Evolutionary conservation across 2,329 filamentous ascomycete species (phyloP).

Genomic region (Rugonectria rugulosa): DNA sequence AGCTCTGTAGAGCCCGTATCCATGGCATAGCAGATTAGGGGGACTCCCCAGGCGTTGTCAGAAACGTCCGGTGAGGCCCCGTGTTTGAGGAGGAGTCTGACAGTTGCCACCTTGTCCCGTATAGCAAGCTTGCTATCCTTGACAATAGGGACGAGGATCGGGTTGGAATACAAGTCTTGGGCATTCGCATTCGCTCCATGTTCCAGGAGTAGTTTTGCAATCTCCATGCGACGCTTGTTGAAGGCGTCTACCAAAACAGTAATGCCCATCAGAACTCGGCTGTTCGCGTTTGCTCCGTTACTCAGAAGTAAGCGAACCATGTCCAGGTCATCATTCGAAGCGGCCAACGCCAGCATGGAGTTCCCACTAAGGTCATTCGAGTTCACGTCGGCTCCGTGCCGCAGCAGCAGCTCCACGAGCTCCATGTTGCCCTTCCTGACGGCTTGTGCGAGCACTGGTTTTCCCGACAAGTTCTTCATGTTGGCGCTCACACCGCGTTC

Average conservation of each 20-base stretch:
- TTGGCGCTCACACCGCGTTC: slow-evolving; percentile 42
- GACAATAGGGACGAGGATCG: slow-evolving; percentile 42
- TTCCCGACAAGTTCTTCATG: slow-evolving; percentile 35
- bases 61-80: slow-evolving; percentile 43
- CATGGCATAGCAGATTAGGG: slow-evolving; percentile 37
- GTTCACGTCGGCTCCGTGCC: slow-evolving; percentile 46
- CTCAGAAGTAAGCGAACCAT: slow-evolving; percentile 45
- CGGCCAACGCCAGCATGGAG: slow-evolving; percentile 41
- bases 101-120: slow-evolving; percentile 36
- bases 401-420: slow-evolving; percentile 40
- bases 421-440: slow-evolving; percentile 39
- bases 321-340: slow-evolving; percentile 37
- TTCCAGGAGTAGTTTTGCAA: slow-evolving; percentile 43
- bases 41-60: slow-evolving; percentile 31
- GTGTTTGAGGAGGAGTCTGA: slow-evolving; percentile 43
- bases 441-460: slow-evolving; percentile 39
- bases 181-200: slow-evolving; percentile 44
- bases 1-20: slow-evolving; percentile 36
- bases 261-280: slow-evolving; percentile 40
- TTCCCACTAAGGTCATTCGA: slow-evolving; percentile 40
- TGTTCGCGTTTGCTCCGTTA: slow-evolving; percentile 43
- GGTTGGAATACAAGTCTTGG: slow-evolving; percentile 42
- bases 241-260: slow-evolving; percentile 46
- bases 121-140: slow-evolving; percentile 35
- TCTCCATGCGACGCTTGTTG: slow-evolving; percentile 41